Conservation (phyloP, 345 rosid species). For the Ricinus communis region DNA sequence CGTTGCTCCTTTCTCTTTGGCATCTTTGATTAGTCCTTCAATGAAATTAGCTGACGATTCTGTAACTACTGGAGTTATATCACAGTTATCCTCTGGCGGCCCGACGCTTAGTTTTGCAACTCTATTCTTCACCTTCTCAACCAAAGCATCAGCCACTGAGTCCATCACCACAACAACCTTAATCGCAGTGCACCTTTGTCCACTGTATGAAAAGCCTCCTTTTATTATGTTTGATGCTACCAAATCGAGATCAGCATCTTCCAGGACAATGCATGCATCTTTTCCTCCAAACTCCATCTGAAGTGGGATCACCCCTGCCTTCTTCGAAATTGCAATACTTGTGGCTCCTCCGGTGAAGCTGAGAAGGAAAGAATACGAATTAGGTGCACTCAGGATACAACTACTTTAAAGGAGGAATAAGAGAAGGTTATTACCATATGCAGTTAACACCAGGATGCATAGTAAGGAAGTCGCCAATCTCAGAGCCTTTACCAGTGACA, state of each 20-base stretch:
- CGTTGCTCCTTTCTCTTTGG: conserved; percentile 92
- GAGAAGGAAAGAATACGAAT: background rate
- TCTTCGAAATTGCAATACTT: conserved; percentile 84
- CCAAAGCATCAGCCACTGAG: conserved; percentile 69
- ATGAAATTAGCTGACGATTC: conserved; percentile 97
- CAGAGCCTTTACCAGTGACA: conserved; percentile 95
- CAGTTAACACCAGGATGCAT: conserved; percentile 98
- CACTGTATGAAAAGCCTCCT: conserved; percentile 98
- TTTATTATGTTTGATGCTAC: conserved; percentile 91
- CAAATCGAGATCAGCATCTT: conserved; percentile 94
- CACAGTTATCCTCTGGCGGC: conserved; percentile 83
- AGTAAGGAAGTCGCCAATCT: conserved; percentile 98
- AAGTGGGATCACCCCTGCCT: conserved; percentile 95
- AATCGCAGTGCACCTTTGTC: conserved; percentile 98
- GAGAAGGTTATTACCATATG: conserved; percentile 51
- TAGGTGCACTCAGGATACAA: too few relatives aligned
- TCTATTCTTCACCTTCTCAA: conserved; percentile 78
- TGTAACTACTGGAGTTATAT: conserved; percentile 89
- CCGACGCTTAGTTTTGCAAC: conserved; percentile 80
- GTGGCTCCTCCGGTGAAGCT: conserved; percentile 99
- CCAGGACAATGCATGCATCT: conserved; percentile 96
- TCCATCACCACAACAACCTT: conserved; percentile 93
- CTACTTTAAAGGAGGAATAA: too few relatives aligned
- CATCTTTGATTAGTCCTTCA: conserved; percentile 87
- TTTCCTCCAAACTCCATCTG: conserved; percentile 99